phyloP scores from a whole-genome alignment of 768 basidiomycete genomes.

The Lactarius evosmus region DNA sequence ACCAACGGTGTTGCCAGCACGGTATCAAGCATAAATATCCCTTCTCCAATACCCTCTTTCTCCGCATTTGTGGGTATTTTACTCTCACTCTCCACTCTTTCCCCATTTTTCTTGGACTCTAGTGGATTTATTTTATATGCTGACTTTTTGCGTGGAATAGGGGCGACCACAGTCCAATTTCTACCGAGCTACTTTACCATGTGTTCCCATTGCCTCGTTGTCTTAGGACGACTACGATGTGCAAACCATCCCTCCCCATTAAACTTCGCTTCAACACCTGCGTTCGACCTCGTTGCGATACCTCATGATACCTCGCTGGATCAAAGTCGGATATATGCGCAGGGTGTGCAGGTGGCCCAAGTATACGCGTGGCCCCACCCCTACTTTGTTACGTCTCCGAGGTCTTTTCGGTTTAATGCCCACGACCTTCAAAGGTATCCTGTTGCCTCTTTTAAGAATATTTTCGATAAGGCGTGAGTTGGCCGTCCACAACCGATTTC shows the following conservation, averaged over 20 bases:
- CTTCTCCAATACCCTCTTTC: neutral
- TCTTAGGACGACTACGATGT: slow-evolving; percentile 1
- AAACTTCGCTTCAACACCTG: neutral
- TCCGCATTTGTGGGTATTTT: neutral
- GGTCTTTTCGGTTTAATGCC: neutral
- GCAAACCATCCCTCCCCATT: neutral
- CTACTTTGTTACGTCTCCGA: neutral
- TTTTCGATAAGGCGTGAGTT: neutral
- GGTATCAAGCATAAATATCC: neutral
- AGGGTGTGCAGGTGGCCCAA: neutral
- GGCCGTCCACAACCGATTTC: neutral
- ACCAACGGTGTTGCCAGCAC: neutral
- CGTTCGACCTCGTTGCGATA: neutral
- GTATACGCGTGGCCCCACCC: neutral
- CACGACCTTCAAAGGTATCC: neutral
- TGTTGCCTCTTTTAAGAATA: neutral
- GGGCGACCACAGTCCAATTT: neutral
- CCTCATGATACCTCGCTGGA: neutral
- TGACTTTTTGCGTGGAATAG: neutral
- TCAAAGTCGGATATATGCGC: slow-evolving; percentile 3
- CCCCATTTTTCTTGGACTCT: neutral
- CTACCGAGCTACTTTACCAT: neutral
- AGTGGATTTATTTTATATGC: neutral
- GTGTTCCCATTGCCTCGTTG: slow-evolving; percentile 21
- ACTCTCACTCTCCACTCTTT: neutral